A percentile compares a stretch with the other conserved stretches of the same genome.
Evolutionary conservation across 768 basidiomycete species (phyloP).

Genomic region (button mushroom (Agaricus bisporus)): DNA sequence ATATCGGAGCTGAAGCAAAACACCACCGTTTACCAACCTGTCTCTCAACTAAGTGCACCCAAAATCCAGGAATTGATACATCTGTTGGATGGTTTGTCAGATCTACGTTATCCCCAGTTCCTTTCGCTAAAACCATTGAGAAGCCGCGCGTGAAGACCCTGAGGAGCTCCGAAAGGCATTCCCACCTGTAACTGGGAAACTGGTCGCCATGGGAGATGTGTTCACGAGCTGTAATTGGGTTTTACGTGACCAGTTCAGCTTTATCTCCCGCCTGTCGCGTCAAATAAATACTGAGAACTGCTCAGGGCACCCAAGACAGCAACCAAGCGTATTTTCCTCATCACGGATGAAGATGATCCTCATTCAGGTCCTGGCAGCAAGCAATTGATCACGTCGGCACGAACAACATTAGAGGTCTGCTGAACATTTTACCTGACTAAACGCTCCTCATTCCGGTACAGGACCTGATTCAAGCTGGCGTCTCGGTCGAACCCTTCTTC

Average conservation of each 20-base stretch:
- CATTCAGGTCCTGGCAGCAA: conserved; percentile 47
- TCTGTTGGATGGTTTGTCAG: conserved; percentile 63
- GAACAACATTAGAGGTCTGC: conserved; percentile 64
- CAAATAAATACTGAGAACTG: background rate
- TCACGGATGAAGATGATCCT: conserved; percentile 88
- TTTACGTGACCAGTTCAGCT: conserved; percentile 74
- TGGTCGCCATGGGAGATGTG: conserved; percentile 80
- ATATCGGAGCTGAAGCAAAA: conserved; percentile 62
- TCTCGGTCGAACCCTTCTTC: conserved; percentile 84
- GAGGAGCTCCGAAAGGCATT: conserved; percentile 51
- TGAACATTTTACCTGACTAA: background rate
- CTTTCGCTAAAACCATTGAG: conserved; percentile 5
- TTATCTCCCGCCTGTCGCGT: background rate
- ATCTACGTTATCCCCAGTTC: background rate
- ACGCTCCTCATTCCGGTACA: conserved; percentile 21
- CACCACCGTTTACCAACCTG: conserved; percentile 69
- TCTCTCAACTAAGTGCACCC: conserved; percentile 72
- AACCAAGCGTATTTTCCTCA: conserved; percentile 87
- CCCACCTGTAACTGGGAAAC: conserved; percentile 51
- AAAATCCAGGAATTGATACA: conserved; percentile 76
- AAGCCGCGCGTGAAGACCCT: conserved; percentile 59
- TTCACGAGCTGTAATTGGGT: conserved; percentile 90
- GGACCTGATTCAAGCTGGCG: conserved; percentile 80
- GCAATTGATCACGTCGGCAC: conserved; percentile 61
- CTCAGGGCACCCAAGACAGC: conserved; percentile 78